Evolutionary conservation across 1,284 basidiomycete genomes (phyloP).

Genomic region (Cryptococcus amylolentus): DNA sequence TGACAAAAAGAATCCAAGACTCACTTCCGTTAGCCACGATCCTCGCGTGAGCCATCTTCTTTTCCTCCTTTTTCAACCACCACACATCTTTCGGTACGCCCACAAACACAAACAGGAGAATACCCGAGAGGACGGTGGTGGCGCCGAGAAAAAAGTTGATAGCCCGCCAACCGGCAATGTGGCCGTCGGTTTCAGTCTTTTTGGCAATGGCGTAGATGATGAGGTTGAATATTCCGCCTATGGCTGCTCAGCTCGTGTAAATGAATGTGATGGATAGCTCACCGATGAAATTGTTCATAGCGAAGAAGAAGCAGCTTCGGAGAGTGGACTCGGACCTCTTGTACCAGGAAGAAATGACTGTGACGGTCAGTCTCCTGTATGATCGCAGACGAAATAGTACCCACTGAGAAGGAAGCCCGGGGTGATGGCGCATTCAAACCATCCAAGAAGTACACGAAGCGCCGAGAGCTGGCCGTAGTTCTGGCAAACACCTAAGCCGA

Average conservation of each 20-base stretch:
- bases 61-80: conserved; percentile 30
- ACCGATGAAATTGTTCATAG: conserved; percentile 31
- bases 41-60: conserved; percentile 34
- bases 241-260: background rate
- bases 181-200: conserved; percentile 14
- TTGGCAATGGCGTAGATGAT: conserved; percentile 27
- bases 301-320: conserved; percentile 21
- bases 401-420: conserved; percentile 29
- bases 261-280: conserved; percentile 7
- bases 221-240: background rate
- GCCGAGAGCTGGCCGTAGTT: conserved; percentile 23
- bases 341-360: conserved; percentile 32
- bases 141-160: conserved; percentile 38
- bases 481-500: conserved; percentile 25
- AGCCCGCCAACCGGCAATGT: conserved; percentile 24
- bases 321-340: conserved; percentile 24
- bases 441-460: conserved; percentile 27
- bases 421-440: conserved; percentile 27
- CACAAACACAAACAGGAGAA: conserved; percentile 27
- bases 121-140: conserved; percentile 21
- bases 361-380: background rate
- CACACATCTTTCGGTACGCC: conserved; percentile 32
- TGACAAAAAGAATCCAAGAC: background rate
- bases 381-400: background rate
- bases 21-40: conserved; percentile 25